A percentile compares a stretch with the other conserved stretches of the same genome.
These are phyloP conservation scores for Amylocystis lapponica DNA, from an alignment of 768 basidiomycete genomes.

Conservation along the genomic window DNA sequence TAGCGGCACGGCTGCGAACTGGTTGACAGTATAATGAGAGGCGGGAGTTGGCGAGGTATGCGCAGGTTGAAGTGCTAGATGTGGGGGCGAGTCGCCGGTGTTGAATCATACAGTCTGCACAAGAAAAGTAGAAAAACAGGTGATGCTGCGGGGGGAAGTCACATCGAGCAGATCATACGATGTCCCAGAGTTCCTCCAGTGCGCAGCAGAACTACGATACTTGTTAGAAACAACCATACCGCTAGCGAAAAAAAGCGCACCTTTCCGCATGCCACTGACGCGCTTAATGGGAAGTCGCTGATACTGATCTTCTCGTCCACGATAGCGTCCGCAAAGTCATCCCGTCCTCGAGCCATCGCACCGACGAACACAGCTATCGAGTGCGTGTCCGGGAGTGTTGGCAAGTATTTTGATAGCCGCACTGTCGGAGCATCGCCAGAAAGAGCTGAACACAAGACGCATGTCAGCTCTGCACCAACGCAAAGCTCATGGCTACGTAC, in stretches of 20 bases:
- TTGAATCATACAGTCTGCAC: not conserved
- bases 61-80: slow-evolving; percentile 23
- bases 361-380: slow-evolving; percentile 94
- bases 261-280: slow-evolving; percentile 95
- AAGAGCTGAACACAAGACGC: too few relatives aligned
- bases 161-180: slow-evolving; percentile 46
- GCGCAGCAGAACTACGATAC: slow-evolving; percentile 74
- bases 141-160: not conserved
- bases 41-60: slow-evolving; percentile 8
- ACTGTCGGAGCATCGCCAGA: slow-evolving; percentile 87
- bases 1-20: not conserved
- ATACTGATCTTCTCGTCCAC: slow-evolving; percentile 97
- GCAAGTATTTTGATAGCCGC: slow-evolving; percentile 77
- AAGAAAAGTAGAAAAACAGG: not conserved
- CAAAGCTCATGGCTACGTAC: slow-evolving; percentile 41
- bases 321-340: slow-evolving; percentile 93
- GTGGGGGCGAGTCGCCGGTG: not conserved
- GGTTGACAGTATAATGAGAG: not conserved
- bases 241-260: slow-evolving; percentile 42
- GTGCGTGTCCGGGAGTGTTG: slow-evolving; percentile 81
- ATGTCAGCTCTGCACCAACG: too few relatives aligned
- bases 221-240: not conserved
- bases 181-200: slow-evolving; percentile 93
- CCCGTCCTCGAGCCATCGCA: slow-evolving; percentile 94
- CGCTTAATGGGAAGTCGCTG: slow-evolving; percentile 89